Percentiles rank a stretch among this genome's conserved stretches.
Conservation (phyloP, 2,329 filamentous ascomycete genomes). For the Thelonectria rubi region DNA sequence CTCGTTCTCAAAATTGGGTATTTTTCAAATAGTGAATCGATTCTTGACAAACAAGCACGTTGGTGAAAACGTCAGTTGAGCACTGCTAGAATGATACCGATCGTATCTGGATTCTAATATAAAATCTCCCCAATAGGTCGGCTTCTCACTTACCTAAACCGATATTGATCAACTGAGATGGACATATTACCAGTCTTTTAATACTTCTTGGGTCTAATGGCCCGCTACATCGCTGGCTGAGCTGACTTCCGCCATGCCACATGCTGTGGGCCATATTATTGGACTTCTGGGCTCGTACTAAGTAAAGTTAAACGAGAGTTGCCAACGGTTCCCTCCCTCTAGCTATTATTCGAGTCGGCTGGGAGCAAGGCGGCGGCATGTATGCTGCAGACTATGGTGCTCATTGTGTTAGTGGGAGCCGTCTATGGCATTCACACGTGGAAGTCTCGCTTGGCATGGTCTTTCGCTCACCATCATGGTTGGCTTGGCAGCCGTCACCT, state of each 20-base stretch:
- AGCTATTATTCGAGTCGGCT: slow-evolving; percentile 4
- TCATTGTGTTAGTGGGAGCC: not conserved
- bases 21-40: no score
- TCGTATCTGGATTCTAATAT: no score
- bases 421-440: slow-evolving; percentile 7
- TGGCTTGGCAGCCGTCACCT: slow-evolving; percentile 4
- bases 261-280: slow-evolving; percentile 13
- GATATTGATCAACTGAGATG: no score
- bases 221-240: slow-evolving; percentile 4
- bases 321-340: slow-evolving; percentile 9
- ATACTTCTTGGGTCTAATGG: no score
- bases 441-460: slow-evolving; percentile 19
- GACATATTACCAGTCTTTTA: no score
- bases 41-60: no score
- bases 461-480: slow-evolving; percentile 4
- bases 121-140: no score
- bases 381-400: not conserved
- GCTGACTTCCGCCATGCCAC: slow-evolving; percentile 11
- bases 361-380: slow-evolving; percentile 6
- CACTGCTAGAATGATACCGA: no score
- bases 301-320: not conserved
- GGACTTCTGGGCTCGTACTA: slow-evolving; percentile 2
- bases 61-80: no score
- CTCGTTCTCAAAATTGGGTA: no score
- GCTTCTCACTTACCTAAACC: no score